phyloP scores from a whole-genome alignment of 2,329 filamentous ascomycete species.

The Falciphora oryzae region DNA sequence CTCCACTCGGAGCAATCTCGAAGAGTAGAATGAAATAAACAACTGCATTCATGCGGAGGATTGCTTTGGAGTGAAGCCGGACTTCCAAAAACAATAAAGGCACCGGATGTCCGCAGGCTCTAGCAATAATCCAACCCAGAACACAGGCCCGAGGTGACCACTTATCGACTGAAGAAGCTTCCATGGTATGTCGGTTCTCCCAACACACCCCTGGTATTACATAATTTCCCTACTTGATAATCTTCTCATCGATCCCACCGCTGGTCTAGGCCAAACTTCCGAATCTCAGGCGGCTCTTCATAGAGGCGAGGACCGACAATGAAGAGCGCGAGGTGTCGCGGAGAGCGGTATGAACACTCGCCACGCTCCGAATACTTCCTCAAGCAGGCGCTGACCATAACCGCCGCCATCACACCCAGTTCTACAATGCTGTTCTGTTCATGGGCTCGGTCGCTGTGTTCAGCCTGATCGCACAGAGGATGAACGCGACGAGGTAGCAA shows the following conservation, averaged over 20 bases:
- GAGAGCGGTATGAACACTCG: slow-evolving; percentile 63
- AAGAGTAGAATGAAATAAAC: background rate
- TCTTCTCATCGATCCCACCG: background rate
- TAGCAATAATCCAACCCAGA: background rate
- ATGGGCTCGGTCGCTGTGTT: slow-evolving; percentile 95
- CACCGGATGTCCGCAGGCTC: background rate
- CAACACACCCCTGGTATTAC: background rate
- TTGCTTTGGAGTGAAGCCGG: background rate
- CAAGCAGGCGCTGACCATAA: slow-evolving; percentile 1
- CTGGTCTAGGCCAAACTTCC: slow-evolving; percentile 65
- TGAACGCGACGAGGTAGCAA: slow-evolving; percentile 45
- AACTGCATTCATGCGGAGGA: background rate
- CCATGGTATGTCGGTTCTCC: background rate
- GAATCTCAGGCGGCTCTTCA: slow-evolving; percentile 92
- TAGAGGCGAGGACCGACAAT: slow-evolving; percentile 85
- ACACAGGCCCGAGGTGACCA: background rate
- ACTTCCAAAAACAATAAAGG: background rate
- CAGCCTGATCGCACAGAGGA: slow-evolving; percentile 84
- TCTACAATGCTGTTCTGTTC: slow-evolving; percentile 95
- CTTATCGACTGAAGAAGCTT: background rate
- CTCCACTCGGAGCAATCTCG: too few relatives aligned
- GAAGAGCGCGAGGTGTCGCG: slow-evolving; percentile 94
- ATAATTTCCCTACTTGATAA: background rate
- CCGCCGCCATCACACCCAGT: slow-evolving; percentile 48
- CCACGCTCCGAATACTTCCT: slow-evolving; percentile 9